Evolutionary conservation across 257 asterid species (phyloP), one percentile per base, ranked within the genome.

Genomic region (Capsicum pubescens): DNA sequence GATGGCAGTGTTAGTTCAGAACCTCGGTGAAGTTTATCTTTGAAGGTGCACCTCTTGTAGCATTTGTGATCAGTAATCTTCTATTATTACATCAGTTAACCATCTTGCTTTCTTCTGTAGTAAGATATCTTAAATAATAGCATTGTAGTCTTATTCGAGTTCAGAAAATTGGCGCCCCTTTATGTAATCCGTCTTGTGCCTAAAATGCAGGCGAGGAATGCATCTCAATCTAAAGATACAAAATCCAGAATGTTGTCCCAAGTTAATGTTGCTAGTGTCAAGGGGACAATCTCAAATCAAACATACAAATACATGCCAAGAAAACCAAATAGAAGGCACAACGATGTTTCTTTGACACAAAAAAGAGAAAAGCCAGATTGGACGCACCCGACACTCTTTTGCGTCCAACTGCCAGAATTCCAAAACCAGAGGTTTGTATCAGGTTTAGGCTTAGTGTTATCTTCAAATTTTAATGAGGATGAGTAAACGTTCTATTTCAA

Each of bases 381-480:
- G 83, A 72, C 15, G 82, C 91, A 84, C 61, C 90, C 81, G 63
- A 81, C 35, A 63, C 83, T 84, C 79, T 87, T 70, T 83, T 85
- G 71, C 54, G 42, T 52, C 64, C 91, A 84, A 84, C 71, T 17
- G 79, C 80, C 13, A 88, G 80, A 85, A 83, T 84, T 57, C 60
- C 84, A 17, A 91, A 86, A 83, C 15, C 56, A 21, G 90, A 89
- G 96, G 98, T 94, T 74, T 66, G 72, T 79, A 76, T 80, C 74
- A 80, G 69, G n/a, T 42, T 72, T 1, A 50, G 32, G 60, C 46
- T 52, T 21, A 50, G 61, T 74, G 60, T 74, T 3, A 21, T 52
- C 21, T 76, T 76, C 81, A 50, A 8, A 52, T 52, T 21, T 19
- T 6, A 10, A 50, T 4, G 11, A 16, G 7, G 80, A 46, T 12